A percentile compares a stretch with the other conserved stretches of the same genome.
Evolutionary conservation across 345 rosid species (phyloP).

Genomic region (Conringia planisiliqua): DNA sequence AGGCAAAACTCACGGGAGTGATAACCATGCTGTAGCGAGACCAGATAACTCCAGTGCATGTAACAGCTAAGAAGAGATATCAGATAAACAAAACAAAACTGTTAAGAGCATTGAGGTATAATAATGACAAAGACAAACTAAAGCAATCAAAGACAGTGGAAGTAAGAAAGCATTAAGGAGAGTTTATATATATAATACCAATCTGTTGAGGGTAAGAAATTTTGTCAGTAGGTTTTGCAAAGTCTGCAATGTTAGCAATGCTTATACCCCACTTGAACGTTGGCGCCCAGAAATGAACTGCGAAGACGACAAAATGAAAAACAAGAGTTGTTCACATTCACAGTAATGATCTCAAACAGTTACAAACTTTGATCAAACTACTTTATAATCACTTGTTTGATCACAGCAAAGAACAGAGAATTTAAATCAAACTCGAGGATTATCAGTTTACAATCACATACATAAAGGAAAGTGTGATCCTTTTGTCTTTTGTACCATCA

Average conservation of each 20-base stretch:
- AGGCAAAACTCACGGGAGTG: slow-evolving; percentile 65
- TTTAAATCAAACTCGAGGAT: not conserved
- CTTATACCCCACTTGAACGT: slow-evolving; percentile 55
- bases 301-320: not conserved
- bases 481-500: not conserved
- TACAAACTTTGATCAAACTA: not conserved
- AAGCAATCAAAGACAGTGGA: not conserved
- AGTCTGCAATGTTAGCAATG: slow-evolving; percentile 51
- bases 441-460: not conserved
- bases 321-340: not conserved
- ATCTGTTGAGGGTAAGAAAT: slow-evolving; percentile 50
- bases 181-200: slow-evolving; percentile 14
- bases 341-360: not conserved
- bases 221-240: slow-evolving; percentile 48
- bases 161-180: not conserved
- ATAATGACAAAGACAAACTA: not conserved
- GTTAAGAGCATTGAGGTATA: not conserved
- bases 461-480: not conserved
- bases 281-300: slow-evolving; percentile 81
- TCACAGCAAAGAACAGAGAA: not conserved
- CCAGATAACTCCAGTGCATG: slow-evolving; percentile 70
- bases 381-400: not conserved
- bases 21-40: slow-evolving; percentile 84
- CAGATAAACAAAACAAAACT: not conserved
- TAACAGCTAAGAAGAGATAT: slow-evolving; percentile 52